Conservation (phyloP, 83 land plant species). For the Isoetes engelmannii region DNA sequence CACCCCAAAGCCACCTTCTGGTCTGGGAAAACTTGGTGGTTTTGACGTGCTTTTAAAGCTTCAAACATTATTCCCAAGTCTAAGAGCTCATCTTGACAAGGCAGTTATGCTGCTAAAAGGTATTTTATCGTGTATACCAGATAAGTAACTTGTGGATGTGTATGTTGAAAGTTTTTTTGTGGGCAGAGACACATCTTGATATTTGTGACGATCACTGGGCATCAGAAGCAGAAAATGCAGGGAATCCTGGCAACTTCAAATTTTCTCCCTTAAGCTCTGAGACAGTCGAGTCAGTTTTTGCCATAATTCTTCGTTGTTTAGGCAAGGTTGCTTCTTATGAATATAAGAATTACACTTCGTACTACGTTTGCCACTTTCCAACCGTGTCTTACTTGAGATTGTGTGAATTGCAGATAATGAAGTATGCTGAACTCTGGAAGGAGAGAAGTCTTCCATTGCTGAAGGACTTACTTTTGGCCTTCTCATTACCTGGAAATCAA, state of each 20-base stretch:
- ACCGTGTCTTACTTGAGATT: not conserved
- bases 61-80: slow-evolving; percentile 40
- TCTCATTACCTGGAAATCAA: slow-evolving; percentile 39
- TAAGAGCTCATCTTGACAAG: slow-evolving; percentile 52
- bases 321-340: slow-evolving; percentile 36
- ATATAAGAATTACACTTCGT: not conserved
- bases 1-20: slow-evolving; percentile 35
- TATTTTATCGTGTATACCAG: slow-evolving; percentile 11
- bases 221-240: slow-evolving; percentile 46
- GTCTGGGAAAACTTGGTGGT: slow-evolving; percentile 28
- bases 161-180: not conserved
- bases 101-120: slow-evolving; percentile 49
- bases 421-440: slow-evolving; percentile 29
- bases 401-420: slow-evolving; percentile 11
- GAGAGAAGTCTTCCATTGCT: slow-evolving; percentile 31
- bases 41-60: slow-evolving; percentile 42
- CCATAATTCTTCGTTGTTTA: slow-evolving; percentile 42
- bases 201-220: slow-evolving; percentile 61
- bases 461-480: slow-evolving; percentile 51
- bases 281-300: slow-evolving; percentile 32
- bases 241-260: slow-evolving; percentile 40
- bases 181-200: slow-evolving; percentile 18
- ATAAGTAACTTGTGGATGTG: not conserved
- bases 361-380: not conserved
- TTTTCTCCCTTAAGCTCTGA: slow-evolving; percentile 25